phyloP scores from a whole-genome alignment of 73 alveolate species.

The Symbiodinium pilosum region DNA sequence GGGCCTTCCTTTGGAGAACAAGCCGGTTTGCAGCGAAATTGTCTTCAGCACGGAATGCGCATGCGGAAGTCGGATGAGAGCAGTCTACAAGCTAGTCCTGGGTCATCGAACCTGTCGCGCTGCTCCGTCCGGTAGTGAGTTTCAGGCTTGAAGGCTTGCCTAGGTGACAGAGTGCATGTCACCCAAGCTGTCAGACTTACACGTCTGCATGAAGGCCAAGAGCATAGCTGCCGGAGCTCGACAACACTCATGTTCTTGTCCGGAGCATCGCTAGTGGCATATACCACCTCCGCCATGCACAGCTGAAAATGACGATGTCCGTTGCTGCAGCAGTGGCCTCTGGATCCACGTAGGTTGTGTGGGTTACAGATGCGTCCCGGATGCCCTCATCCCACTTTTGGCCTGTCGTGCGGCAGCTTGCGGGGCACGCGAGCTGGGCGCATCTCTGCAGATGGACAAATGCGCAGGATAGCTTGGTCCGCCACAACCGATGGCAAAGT shows the following conservation, averaged over 20 bases:
- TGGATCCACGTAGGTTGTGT: constrained; percentile 70
- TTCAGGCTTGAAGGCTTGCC: constrained; percentile 65
- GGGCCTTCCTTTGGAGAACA: too few relatives aligned
- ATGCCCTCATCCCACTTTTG: constrained; percentile 80
- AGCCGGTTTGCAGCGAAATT: too few relatives aligned
- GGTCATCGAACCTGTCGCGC: constrained; percentile 81
- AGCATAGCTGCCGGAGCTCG: background rate
- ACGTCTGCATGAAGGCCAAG: background rate
- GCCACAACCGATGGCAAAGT: constrained; percentile 77
- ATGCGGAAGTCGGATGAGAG: too few relatives aligned
- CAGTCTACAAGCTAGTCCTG: too few relatives aligned
- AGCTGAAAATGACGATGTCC: background rate
- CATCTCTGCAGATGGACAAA: too few relatives aligned
- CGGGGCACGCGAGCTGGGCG: too few relatives aligned
- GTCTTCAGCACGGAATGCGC: too few relatives aligned
- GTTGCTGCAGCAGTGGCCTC: background rate
- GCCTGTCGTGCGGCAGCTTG: background rate
- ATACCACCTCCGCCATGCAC: constrained; percentile 23
- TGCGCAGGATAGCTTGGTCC: background rate
- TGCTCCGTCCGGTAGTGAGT: constrained; percentile 88
- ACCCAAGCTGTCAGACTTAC: background rate
- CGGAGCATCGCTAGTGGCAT: constrained; percentile 92
- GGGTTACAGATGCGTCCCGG: constrained; percentile 59
- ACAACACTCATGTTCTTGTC: constrained; percentile 70
- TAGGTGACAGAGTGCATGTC: background rate